Base-by-base conservation (phyloP, 345 rosid species). In the Euphorbia tirucalli region DNA sequence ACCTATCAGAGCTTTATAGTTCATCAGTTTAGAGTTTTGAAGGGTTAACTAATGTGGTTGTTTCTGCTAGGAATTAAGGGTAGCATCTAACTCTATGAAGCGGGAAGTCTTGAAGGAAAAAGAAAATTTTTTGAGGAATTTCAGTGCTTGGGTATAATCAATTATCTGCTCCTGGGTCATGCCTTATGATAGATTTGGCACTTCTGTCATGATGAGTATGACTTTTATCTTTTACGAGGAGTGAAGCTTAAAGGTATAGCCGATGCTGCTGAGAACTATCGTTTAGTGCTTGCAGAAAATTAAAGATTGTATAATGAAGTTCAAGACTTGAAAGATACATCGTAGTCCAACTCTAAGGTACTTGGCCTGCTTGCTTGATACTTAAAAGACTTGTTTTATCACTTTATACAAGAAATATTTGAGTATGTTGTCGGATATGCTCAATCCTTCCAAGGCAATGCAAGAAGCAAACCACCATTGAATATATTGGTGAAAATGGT, bases 371-470 rank as follows among this genome's bases (percentile, higher is more conserved):
- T 72, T 32, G 49, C 28, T 63, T 71, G 59, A 73, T 70, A 71
- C 48, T 81, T 78, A 69, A n/a, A n/a, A n/a, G 66, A 44, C 62
- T 30, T 67, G 58, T 71, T 73, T 68, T 65, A 44, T 71, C 61
- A 18, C 31, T 30, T 28, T 11, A 64, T 25, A 56, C 76, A 95
- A 98, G 99, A 79, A 90, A 95, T 77, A 95, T 95, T 71, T 87
- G 99, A 83, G 98, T 95, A 13, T 93, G 92, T 81, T 95, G 98
- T 74, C 90, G 99, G 61, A 88, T 95, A 68, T 83, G 97, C 66
- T 98, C 99, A 61, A 90, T 95, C 78, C 94, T 88, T 72, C 93
- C 89, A 0, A 98, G 92, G 37, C 94, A 95, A 84, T 85, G 75
- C 71, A 84, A 69, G 84, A 90, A 76, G 78, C 94, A 82, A 71